A percentile compares a stretch with the other conserved stretches of the same genome.
These are phyloP conservation scores for Gillenia trifoliata DNA, from an alignment of 306 rosid genomes.

Conservation along the genomic window DNA sequence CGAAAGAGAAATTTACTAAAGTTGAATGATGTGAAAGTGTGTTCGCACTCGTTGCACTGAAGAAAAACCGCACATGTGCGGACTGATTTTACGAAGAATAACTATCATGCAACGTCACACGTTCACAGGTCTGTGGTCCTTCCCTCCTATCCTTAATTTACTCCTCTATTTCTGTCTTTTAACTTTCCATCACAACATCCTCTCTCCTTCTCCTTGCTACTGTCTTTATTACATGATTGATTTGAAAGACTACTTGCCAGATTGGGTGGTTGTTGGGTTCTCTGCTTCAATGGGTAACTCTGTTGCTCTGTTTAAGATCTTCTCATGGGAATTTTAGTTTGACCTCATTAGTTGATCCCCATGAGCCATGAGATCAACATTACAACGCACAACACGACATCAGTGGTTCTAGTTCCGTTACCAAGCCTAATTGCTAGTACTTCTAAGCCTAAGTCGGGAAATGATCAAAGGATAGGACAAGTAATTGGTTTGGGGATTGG, in stretches of 20 bases:
- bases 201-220: neutral
- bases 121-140: neutral
- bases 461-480: neutral
- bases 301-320: neutral
- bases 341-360: neutral
- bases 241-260: no score
- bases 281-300: neutral
- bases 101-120: no score
- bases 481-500: neutral
- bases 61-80: no score
- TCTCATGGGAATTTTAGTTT: neutral
- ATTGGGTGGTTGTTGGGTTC: slow-evolving; percentile 27
- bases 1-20: no score
- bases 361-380: neutral
- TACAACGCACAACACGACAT: neutral
- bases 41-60: no score
- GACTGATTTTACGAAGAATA: no score
- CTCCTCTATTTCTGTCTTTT: neutral
- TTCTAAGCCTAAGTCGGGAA: neutral
- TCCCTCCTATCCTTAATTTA: neutral
- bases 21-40: no score
- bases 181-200: neutral
- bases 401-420: neutral
- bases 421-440: neutral
- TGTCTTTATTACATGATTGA: neutral